Percentiles rank a stretch among this genome's conserved stretches.
phyloP scores from a whole-genome alignment of 2,329 filamentous ascomycete genomes.

The Sclerotinia borealis region DNA sequence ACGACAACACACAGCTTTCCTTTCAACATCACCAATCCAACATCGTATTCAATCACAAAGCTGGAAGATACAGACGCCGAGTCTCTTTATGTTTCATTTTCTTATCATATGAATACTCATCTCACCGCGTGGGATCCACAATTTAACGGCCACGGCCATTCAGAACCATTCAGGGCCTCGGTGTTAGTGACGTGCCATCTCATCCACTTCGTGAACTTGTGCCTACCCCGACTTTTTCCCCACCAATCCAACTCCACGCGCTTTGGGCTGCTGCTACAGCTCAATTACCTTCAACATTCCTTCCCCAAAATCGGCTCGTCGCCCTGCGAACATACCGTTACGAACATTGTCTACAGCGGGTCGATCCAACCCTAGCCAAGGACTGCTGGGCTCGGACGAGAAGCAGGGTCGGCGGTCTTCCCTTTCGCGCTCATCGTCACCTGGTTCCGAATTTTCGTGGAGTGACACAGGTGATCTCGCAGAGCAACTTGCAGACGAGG shows the following conservation, averaged over 20 bases:
- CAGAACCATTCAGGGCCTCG: constrained; percentile 5
- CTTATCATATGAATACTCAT: constrained; percentile 10
- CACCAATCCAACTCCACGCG: constrained; percentile 13
- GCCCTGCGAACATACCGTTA: constrained; percentile 81
- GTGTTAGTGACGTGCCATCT: constrained; percentile 13
- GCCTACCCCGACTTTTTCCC: constrained; percentile 11
- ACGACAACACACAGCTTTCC: constrained; percentile 1
- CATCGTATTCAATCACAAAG: constrained; percentile 7
- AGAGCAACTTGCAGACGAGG: constrained; percentile 78
- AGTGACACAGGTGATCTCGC: constrained; percentile 92
- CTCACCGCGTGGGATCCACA: constrained; percentile 11
- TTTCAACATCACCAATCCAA: constrained; percentile 5
- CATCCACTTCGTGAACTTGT: constrained; percentile 6
- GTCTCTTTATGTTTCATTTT: constrained; percentile 4
- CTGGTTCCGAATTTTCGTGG: constrained; percentile 71
- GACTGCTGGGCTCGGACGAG: constrained; percentile 40
- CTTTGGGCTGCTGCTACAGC: constrained; percentile 69
- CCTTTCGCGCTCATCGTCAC: constrained; percentile 50
- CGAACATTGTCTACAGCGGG: constrained; percentile 55
- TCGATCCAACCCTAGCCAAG: constrained; percentile 35
- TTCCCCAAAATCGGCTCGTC: constrained; percentile 58
- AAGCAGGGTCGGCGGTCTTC: constrained; percentile 38
- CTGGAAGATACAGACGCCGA: constrained; percentile 6
- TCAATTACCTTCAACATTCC: constrained; percentile 80
- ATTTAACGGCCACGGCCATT: constrained; percentile 1